Percentiles rank a stretch among this genome's conserved stretches.
phyloP scores from a whole-genome alignment of 1,284 basidiomycete species.

The Sphaerobolus stellatus region DNA sequence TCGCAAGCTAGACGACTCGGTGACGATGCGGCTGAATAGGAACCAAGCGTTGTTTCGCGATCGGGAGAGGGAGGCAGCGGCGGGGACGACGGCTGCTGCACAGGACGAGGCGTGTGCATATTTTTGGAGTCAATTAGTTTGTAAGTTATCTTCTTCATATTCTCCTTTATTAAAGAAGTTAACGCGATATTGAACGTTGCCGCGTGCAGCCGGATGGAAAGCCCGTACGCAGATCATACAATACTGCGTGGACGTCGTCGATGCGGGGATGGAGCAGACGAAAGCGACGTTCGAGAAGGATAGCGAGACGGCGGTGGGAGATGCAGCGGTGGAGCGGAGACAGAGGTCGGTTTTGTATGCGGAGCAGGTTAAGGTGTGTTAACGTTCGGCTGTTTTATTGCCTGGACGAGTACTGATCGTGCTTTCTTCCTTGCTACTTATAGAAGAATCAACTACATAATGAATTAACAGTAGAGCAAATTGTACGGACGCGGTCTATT shows the following conservation, averaged over 20 bases:
- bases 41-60: conserved; percentile 80
- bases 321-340: conserved; percentile 39
- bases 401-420: conserved; percentile 2
- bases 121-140: conserved; percentile 81
- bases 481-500: conserved; percentile 73
- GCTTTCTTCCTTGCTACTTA: not conserved
- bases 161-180: conserved; percentile 14
- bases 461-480: conserved; percentile 77
- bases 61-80: conserved; percentile 48
- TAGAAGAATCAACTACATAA: conserved; percentile 79
- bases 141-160: conserved; percentile 44
- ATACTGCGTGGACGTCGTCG: conserved; percentile 76
- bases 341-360: conserved; percentile 59
- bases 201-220: conserved; percentile 73
- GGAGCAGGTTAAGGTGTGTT: conserved; percentile 74
- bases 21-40: conserved; percentile 82
- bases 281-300: conserved; percentile 33
- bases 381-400: not conserved
- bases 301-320: conserved; percentile 33
- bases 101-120: conserved; percentile 76
- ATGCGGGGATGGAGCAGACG: conserved; percentile 63
- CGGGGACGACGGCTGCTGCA: conserved; percentile 45
- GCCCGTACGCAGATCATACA: conserved; percentile 74
- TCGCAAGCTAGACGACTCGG: conserved; percentile 78
- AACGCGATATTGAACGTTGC: not conserved